Base-by-base conservation (phyloP, 805 yeast genomes). In the Sungouiozyma intestinalis region DNA sequence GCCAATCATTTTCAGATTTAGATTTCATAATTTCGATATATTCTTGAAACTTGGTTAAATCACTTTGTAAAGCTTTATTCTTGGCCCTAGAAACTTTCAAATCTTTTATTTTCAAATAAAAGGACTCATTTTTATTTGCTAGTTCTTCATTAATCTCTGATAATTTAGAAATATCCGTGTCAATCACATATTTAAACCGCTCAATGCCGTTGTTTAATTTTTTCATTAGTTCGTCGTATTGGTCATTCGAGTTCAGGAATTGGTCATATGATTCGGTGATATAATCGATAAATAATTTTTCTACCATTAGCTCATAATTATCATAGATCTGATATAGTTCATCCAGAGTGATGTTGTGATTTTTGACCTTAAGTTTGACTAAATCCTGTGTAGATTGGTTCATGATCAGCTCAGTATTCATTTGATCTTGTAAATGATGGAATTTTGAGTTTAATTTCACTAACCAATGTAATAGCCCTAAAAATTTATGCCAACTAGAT, bases 401-500 rank as follows among this genome's bases (percentile, higher is more conserved):
- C 11, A 47, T 33, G 17, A 57, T 35, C 8, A 50, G 48, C 27
- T 51, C 45, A 24, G 29, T 24, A 44, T 58, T 56, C 29, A 57
- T 38, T 16, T 49, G 45, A n/a, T 44, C 45, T 9, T 52, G 33
- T 13, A 50, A 44, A 34, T 55, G 53, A 39, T 73, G 76, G 43
- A 67, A 59, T 40, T 66, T 69, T 47, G 47, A 55, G 51, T 69
- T 78, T 46, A 77, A 67, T 48, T 76, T 76, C 3, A 81, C 77
- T 36, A 87, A 58, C 96, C 96, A 87, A 57, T 81, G 79, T 17
- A 87, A 64, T 73, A 88, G 76, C 1, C 92, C 95, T 35, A 87
- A 60, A 49, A 85, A 84, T 6, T 73, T 72, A 11, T 85, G 86
- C 96, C 96, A 87, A 49, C 78, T 79, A 39, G 81, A 78, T 2